Base-by-base conservation (phyloP, 169 alveolate species). In the Plasmodium blacklocki region DNA sequence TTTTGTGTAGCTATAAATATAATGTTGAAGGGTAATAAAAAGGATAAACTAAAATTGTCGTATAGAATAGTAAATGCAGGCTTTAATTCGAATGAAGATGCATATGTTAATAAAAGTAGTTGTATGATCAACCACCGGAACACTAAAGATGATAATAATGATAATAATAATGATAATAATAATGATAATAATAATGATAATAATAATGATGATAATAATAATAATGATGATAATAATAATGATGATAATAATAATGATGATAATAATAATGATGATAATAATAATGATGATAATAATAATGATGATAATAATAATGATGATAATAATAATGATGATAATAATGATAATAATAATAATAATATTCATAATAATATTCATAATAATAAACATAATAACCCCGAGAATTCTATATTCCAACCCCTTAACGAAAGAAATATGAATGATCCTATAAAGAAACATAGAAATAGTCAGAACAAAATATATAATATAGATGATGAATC, bases 21-120 rank as follows among this genome's bases (percentile, higher is more conserved):
- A 18, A 95, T 95, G 97, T 88, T 94, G 12, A 88, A 91, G 3
- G 96, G 95, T 15, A 88, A 80, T 14, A 94, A 93, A n/a, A 85
- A 89, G 23, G 93, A 92, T n/a, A 90, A 94, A 39, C 70, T 94
- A 39, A 93, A 88, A 56, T 74, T 95, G 19, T 93, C 96, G 2
- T 94, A 88, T 85, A 85, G 96, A 19, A 93, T 95, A 1, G 73
- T 94, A 3, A 86, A 73, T 67, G 88, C 93, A 2, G 88, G 88
- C 3, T 3, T 32, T 1, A 32, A 32, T 32, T 32, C 43, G 43
- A 32, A 32, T 32, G 43, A 32, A 32, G 8, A 32, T 32, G n/a
- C 3, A 14, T 11, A 7, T 8, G 73, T 12, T 32, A 4, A 32
- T 32, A 32, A 32, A 32, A 32, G 43, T 3, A 32, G 43, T 32